Conservation (phyloP, 495 filamentous ascomycete species). For the Penicilliopsis zonata region DNA sequence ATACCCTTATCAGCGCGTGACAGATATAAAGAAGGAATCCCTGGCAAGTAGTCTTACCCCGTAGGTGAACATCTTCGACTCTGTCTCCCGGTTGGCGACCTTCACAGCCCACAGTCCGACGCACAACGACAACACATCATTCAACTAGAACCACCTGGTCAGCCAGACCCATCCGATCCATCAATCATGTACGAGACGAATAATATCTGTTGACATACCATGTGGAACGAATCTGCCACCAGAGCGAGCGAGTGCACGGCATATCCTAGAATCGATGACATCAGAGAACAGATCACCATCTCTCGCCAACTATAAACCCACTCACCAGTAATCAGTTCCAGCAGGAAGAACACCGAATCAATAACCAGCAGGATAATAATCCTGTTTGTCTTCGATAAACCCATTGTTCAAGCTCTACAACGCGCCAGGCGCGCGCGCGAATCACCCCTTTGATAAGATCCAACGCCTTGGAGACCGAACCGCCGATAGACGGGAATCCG, state of each 20-base stretch:
- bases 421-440: too few relatives aligned
- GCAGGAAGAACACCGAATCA: conserved; percentile 76
- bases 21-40: too few relatives aligned
- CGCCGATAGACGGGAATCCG: too few relatives aligned
- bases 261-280: conserved; percentile 40
- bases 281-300: not conserved
- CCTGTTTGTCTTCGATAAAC: conserved; percentile 80
- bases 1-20: too few relatives aligned
- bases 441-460: too few relatives aligned
- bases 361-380: conserved; percentile 89
- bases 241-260: conserved; percentile 81
- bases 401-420: conserved; percentile 44
- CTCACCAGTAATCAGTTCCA: conserved; percentile 71
- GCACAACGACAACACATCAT: conserved; percentile 87
- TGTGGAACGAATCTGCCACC: conserved; percentile 95
- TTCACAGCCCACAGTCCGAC: conserved; percentile 95
- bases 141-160: conserved; percentile 42
- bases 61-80: conserved; percentile 83
- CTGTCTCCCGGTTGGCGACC: conserved; percentile 63
- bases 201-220: conserved; percentile 44
- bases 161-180: conserved; percentile 1
- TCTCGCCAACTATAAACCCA: not conserved
- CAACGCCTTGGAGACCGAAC: too few relatives aligned
- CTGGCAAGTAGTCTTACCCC: conserved; percentile 68
- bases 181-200: not conserved